Percentiles rank a stretch among this genome's conserved stretches.
Evolutionary conservation across 2,329 filamentous ascomycete species (phyloP).

Genomic region (Cytospora mali): DNA sequence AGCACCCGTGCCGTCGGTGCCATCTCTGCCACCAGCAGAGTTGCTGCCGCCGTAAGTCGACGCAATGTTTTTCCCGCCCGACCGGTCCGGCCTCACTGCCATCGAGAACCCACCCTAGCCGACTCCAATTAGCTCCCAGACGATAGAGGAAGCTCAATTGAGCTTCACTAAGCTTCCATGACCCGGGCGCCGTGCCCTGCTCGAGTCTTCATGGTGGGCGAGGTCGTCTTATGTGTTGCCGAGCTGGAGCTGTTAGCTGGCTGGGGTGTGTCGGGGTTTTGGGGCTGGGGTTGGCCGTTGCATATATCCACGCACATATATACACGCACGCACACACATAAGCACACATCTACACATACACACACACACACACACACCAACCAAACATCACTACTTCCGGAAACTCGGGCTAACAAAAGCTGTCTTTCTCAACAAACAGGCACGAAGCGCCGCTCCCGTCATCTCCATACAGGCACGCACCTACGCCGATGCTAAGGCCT

Average conservation of each 20-base stretch:
- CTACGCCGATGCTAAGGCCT: conserved; percentile 94
- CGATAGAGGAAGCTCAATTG: conserved; percentile 43
- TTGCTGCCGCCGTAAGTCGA: conserved; percentile 87
- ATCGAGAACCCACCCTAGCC: conserved; percentile 47
- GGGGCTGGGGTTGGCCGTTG: conserved; percentile 11
- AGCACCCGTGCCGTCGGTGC: conserved; percentile 93
- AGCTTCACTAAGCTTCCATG: conserved; percentile 36
- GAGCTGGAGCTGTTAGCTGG: conserved; percentile 33
- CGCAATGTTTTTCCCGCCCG: conserved; percentile 37
- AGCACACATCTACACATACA: conserved; percentile 23
- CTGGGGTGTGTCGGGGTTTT: conserved; percentile 22
- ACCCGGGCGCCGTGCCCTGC: conserved; percentile 37
- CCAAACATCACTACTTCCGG: conserved; percentile 25
- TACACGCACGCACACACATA: conserved; percentile 17
- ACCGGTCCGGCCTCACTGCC: conserved; percentile 47
- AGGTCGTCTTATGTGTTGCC: conserved; percentile 36
- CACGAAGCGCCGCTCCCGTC: conserved; percentile 83
- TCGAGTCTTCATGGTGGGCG: conserved; percentile 40
- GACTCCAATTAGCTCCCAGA: conserved; percentile 36
- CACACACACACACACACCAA: conserved; percentile 27
- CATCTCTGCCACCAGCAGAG: conserved; percentile 88
- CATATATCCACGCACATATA: conserved; percentile 22
- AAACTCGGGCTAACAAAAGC: conserved; percentile 31
- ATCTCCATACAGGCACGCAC: conserved; percentile 74
- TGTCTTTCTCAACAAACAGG: conserved; percentile 53